phyloP scores from a whole-genome alignment of 108 stramenopile genomes.

The Thalassiosira profunda region DNA sequence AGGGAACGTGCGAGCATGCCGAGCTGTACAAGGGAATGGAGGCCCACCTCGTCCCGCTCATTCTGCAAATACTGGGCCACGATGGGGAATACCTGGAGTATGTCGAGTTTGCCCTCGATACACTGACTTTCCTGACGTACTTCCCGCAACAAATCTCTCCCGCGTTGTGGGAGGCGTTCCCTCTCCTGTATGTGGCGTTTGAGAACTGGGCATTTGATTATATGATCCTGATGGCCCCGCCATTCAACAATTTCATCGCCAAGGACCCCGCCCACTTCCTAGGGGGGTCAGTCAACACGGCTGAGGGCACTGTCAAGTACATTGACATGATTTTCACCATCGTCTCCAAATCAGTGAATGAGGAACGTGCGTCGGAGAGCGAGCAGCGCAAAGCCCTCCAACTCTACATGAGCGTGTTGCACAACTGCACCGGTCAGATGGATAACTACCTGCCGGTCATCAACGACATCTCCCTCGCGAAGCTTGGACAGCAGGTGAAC shows the following conservation, averaged over 20 bases:
- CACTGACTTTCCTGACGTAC: conserved; percentile 95
- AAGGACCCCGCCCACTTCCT: conserved; percentile 86
- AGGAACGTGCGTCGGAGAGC: conserved; percentile 82
- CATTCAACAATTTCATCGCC: conserved; percentile 93
- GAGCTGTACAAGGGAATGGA: conserved; percentile 87
- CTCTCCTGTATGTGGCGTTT: conserved; percentile 91
- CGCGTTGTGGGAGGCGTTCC: conserved; percentile 94
- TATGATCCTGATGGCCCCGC: conserved; percentile 93
- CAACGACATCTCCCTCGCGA: conserved; percentile 83
- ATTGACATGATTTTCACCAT: conserved; percentile 91
- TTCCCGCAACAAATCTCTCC: conserved; percentile 86
- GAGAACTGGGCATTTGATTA: conserved; percentile 97
- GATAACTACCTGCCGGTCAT: conserved; percentile 85
- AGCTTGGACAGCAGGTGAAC: conserved; percentile 86
- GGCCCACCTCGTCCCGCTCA: conserved; percentile 88
- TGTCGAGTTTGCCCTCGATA: conserved; percentile 94
- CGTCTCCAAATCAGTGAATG: conserved; percentile 86
- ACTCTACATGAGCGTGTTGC: conserved; percentile 90
- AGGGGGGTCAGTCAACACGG: conserved; percentile 53
- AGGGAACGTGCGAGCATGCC: conserved; percentile 81
- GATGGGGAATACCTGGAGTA: conserved; percentile 96
- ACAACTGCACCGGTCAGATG: conserved; percentile 89
- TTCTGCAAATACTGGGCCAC: conserved; percentile 87
- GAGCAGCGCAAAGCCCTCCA: conserved; percentile 89
- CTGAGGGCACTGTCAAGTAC: conserved; percentile 69